Evolutionary conservation across 2,329 filamentous ascomycete species (phyloP).

Genomic region (Botrytis squamosa): DNA sequence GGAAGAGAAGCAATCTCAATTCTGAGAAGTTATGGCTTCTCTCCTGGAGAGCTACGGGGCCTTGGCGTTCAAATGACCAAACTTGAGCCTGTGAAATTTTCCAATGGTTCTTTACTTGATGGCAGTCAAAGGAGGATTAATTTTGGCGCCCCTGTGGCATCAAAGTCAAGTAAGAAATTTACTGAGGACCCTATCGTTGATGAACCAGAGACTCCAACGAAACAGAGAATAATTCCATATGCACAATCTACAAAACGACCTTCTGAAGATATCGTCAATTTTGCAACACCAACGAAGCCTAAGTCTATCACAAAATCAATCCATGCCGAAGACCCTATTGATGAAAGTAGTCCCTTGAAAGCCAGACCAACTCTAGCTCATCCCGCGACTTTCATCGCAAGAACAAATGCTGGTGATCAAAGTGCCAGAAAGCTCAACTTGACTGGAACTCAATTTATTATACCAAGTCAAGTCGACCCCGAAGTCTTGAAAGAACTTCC

Average conservation of each 20-base stretch:
- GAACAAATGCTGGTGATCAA: constrained; percentile 46
- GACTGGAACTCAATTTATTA: constrained; percentile 84
- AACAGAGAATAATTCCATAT: constrained; percentile 33
- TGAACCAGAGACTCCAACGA: constrained; percentile 44
- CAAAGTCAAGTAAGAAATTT: constrained; percentile 43
- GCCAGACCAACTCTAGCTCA: constrained; percentile 47
- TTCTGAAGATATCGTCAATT: constrained; percentile 33
- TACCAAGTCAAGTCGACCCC: constrained; percentile 80
- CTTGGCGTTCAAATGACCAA: constrained; percentile 93
- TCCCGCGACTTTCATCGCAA: constrained; percentile 53
- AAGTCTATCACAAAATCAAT: constrained; percentile 21
- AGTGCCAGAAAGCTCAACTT: constrained; percentile 72
- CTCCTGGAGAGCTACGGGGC: constrained; percentile 88
- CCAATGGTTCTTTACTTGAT: constrained; percentile 52
- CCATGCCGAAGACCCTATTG: constrained; percentile 49
- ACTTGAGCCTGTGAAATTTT: constrained; percentile 71
- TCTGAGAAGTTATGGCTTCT: constrained; percentile 76
- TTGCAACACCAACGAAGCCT: constrained; percentile 34
- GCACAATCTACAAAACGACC: neutral
- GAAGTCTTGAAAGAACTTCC: constrained; percentile 82
- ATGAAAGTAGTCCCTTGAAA: constrained; percentile 54
- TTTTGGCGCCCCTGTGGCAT: constrained; percentile 58
- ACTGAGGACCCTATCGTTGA: constrained; percentile 46
- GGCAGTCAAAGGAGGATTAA: constrained; percentile 77
- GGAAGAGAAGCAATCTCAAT: constrained; percentile 83